Conservation (phyloP, 73 alveolate species). For the Symbiodinium pilosum region DNA sequence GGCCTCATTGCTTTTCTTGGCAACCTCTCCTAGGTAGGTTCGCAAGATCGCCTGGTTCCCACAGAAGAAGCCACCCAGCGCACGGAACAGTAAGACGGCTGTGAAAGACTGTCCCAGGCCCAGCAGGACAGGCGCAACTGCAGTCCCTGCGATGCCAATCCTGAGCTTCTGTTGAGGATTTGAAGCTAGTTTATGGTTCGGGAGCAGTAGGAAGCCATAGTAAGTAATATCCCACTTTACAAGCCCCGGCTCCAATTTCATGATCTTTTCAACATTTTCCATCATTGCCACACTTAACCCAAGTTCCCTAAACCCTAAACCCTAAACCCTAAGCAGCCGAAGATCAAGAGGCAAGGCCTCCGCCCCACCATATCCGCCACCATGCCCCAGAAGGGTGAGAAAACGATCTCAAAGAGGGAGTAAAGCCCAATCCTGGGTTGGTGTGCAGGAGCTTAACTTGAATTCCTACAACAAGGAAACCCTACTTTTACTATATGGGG, state of each 20-base stretch:
- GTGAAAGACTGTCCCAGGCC: constrained; percentile 26
- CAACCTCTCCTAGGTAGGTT: constrained; percentile 56
- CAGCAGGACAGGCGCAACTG: constrained; percentile 10
- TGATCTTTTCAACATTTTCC: too few species aligned
- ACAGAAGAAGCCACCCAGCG: constrained; percentile 63
- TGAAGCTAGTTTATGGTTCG: too few species aligned
- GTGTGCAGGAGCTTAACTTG: too few species aligned
- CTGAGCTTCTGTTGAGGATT: too few species aligned
- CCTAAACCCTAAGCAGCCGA: too few species aligned
- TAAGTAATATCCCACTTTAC: too few species aligned
- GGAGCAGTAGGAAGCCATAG: too few species aligned
- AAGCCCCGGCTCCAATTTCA: too few species aligned
- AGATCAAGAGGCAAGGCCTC: constrained; percentile 35
- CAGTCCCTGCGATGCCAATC: constrained; percentile 58
- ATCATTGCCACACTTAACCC: too few species aligned
- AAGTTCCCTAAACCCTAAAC: too few species aligned
- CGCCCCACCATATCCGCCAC: constrained; percentile 26
- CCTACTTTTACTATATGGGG: too few species aligned
- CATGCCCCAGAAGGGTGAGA: constrained; percentile 65
- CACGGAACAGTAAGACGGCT: constrained; percentile 54
- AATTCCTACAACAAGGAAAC: too few species aligned
- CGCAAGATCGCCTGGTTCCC: constrained; percentile 73
- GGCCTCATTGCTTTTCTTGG: constrained; percentile 19
- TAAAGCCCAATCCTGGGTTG: constrained; percentile 73
- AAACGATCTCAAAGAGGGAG: constrained; percentile 55